These are phyloP conservation scores for Diatrype stigma DNA, from an alignment of 2,329 filamentous ascomycete species.

Conservation along the genomic window DNA sequence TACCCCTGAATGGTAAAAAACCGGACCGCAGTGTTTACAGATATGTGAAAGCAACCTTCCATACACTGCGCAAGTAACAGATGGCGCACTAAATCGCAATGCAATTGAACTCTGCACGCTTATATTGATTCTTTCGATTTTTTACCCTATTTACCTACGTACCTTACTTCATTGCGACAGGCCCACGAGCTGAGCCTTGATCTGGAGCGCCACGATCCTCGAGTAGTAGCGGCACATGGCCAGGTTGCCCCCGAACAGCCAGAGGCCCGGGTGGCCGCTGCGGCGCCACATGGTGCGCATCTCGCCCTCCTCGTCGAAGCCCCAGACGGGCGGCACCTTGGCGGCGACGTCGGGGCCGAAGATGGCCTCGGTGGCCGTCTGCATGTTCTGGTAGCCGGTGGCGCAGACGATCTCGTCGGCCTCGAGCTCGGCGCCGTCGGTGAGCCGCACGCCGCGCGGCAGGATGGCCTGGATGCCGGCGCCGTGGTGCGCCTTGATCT, in stretches of 20 bases:
- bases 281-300: constrained; percentile 53
- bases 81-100: too few relatives aligned
- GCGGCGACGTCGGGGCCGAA: constrained; percentile 60
- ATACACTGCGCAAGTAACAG: too few relatives aligned
- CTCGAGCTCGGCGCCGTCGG: constrained; percentile 45
- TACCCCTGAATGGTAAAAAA: too few relatives aligned
- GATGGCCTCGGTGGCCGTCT: constrained; percentile 54
- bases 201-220: constrained; percentile 47
- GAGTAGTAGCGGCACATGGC: constrained; percentile 60
- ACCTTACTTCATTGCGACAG: too few relatives aligned
- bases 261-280: constrained; percentile 60
- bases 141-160: too few relatives aligned
- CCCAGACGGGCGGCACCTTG: constrained; percentile 57
- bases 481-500: constrained; percentile 50
- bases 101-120: too few relatives aligned
- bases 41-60: too few relatives aligned
- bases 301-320: constrained; percentile 54
- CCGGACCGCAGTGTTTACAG: too few relatives aligned
- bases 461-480: constrained; percentile 45
- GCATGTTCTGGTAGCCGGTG: constrained; percentile 63
- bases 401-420: constrained; percentile 56
- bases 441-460: constrained; percentile 35
- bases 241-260: constrained; percentile 63
- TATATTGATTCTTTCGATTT: too few relatives aligned
- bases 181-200: constrained; percentile 39